A percentile compares a stretch with the other conserved stretches of the same genome.
Conservation (phyloP, 257 asterid species). For the Nicotiana obtusifolia region DNA sequence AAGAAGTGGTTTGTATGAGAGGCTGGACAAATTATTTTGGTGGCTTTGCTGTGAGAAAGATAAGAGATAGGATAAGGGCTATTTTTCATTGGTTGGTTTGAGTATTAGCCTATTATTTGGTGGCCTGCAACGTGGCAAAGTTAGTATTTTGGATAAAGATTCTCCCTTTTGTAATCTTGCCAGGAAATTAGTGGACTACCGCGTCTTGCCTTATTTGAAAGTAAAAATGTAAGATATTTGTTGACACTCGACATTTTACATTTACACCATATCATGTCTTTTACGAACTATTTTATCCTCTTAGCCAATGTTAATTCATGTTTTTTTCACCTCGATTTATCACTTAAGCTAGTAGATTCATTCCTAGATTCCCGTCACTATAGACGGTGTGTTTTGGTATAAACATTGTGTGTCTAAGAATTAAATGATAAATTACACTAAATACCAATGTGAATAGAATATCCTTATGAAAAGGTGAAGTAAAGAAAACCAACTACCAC, state of each 20-base stretch:
- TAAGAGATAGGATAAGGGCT: constrained; percentile 70
- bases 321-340: no score
- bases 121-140: constrained; percentile 44
- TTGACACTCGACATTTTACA: no score
- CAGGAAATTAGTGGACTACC: constrained; percentile 18
- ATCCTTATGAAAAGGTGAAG: no score
- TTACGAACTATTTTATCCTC: no score
- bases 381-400: no score
- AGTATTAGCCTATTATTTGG: constrained; percentile 19
- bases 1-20: constrained; percentile 9
- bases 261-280: neutral
- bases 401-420: no score
- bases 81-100: constrained; percentile 42
- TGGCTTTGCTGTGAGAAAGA: constrained; percentile 46
- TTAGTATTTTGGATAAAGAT: constrained; percentile 32
- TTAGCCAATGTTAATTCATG: no score
- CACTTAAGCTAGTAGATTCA: no score
- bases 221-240: neutral
- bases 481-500: no score
- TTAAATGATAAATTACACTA: no score
- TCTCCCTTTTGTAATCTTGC: constrained; percentile 17
- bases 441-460: no score
- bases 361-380: no score
- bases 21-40: constrained; percentile 23
- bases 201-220: neutral